Evolutionary conservation across 2,329 filamentous ascomycete species (phyloP), one percentile per base, ranked within the genome.

Genomic region (Metarhizium rileyi): DNA sequence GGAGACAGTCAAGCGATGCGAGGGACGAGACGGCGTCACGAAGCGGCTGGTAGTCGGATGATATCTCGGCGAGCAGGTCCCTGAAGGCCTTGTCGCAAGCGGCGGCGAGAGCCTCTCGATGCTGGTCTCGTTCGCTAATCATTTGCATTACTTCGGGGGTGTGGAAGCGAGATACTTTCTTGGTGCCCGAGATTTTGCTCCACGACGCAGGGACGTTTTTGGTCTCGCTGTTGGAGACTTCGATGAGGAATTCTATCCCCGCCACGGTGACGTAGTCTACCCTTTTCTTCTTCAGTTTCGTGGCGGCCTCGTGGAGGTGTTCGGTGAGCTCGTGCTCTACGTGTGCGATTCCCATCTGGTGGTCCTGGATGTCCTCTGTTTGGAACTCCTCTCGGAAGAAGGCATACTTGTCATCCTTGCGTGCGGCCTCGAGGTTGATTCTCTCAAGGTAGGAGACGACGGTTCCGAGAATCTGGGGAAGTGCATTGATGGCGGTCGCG

Each of bases 151-250:
- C 88, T 58, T 95, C 86, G 4, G 93, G 93, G 0, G 93, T 93
- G 68, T 98, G 93, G 66, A 97, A 98, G 51, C 93, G 84, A 0
- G 89, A 90, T 5, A 90, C 71, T 59, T 88, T 89, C 66, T 97
- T 97, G 6, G 93, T 98, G 46, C 91, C 90, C 50, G 86, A 94
- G 59, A 97, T 87, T 67, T 98, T 97, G 55, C 80, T 76, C 93
- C 93, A 98, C 0, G 88, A 94, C 4, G 93, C 91, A 1, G 93
- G 93, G 0, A 98, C 89, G 50, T 84, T 81, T 63, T 90, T 93
- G 52, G 96, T 76, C 48, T 88, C 80, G 1, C 77, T 66, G 65
- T 95, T 96, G 56, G 87, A 77, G 5, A 98, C 86, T 67, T 97
- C 93, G 59, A 98, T 87, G 20, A 98, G 79, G 63, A 89, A 98